Percentiles rank a stretch among this genome's conserved stretches.
Evolutionary conservation across 257 asterid species (phyloP).

Genomic region (Handroanthus guayacan): DNA sequence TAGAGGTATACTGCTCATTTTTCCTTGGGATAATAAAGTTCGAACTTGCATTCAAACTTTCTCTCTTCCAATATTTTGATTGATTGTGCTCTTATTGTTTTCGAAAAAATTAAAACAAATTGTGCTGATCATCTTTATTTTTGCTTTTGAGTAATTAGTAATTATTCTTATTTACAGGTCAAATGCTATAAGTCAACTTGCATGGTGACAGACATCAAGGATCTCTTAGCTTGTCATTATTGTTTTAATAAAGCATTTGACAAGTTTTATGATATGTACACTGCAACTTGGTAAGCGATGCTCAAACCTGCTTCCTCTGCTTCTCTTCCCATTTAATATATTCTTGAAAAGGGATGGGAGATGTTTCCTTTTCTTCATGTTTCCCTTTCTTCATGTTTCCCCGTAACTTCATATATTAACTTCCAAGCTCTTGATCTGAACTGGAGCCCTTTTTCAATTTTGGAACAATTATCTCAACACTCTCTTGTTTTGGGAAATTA

Average conservation of each 20-base stretch:
- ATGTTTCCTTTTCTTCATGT: neutral
- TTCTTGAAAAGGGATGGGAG: neutral
- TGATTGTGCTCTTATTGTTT: neutral
- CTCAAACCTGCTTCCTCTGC: conserved; percentile 14
- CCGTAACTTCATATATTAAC: neutral
- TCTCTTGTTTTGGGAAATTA: no score
- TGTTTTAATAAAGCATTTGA: conserved; percentile 85
- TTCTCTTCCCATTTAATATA: no score
- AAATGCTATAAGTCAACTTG: conserved; percentile 90
- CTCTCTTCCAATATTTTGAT: neutral
- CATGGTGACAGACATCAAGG: conserved; percentile 67
- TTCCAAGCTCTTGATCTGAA: neutral
- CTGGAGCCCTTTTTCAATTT: neutral
- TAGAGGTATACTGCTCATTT: neutral
- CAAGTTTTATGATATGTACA: conserved; percentile 84
- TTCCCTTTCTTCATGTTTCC: neutral
- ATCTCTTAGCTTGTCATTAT: conserved; percentile 80
- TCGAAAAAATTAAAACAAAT: neutral
- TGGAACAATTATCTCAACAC: no score
- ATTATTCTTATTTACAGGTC: conserved; percentile 51
- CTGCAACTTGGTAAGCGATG: conserved; percentile 77
- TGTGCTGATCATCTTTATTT: neutral
- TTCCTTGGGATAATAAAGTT: neutral
- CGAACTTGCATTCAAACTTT: neutral
- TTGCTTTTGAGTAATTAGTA: conserved; percentile 13